These are phyloP conservation scores for Rheum nobile DNA, from an alignment of 148 eudicot species.

Conservation along the genomic window DNA sequence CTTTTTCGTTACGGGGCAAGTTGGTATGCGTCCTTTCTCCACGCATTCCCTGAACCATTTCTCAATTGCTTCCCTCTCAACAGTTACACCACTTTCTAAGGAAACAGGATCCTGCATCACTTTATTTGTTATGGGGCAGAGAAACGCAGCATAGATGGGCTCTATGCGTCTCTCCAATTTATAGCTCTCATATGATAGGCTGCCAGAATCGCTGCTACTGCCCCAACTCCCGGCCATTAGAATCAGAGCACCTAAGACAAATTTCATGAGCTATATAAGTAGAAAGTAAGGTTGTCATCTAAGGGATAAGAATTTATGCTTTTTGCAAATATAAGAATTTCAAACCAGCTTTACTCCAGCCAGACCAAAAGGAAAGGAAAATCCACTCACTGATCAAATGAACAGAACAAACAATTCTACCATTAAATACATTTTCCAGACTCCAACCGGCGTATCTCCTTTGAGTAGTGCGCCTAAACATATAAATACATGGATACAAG, in stretches of 20 bases:
- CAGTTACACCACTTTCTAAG: constrained; percentile 62
- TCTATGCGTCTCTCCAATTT: constrained; percentile 57
- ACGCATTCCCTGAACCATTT: constrained; percentile 71
- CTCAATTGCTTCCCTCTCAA: constrained; percentile 89
- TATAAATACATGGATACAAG: too few relatives aligned
- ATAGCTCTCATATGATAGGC: constrained; percentile 56
- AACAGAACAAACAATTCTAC: too few relatives aligned
- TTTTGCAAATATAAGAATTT: too few relatives aligned
- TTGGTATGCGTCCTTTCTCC: constrained; percentile 44
- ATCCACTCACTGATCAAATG: too few relatives aligned
- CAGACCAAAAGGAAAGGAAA: too few relatives aligned
- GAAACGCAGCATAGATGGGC: constrained; percentile 60
- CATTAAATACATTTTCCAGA: too few relatives aligned
- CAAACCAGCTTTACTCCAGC: too few relatives aligned
- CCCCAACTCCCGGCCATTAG: constrained; percentile 64
- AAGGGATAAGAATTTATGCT: too few relatives aligned
- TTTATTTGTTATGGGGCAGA: constrained; percentile 75
- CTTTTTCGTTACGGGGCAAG: constrained; percentile 57
- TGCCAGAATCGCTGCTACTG: constrained; percentile 39
- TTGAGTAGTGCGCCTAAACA: too few relatives aligned
- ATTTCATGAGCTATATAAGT: neutral
- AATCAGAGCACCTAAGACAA: neutral
- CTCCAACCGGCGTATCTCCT: too few relatives aligned
- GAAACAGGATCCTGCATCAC: constrained; percentile 86
- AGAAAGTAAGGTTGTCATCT: too few relatives aligned